These are phyloP conservation scores for Scedosporium dehoogii DNA, from an alignment of 2,329 filamentous ascomycete genomes.

Conservation along the genomic window DNA sequence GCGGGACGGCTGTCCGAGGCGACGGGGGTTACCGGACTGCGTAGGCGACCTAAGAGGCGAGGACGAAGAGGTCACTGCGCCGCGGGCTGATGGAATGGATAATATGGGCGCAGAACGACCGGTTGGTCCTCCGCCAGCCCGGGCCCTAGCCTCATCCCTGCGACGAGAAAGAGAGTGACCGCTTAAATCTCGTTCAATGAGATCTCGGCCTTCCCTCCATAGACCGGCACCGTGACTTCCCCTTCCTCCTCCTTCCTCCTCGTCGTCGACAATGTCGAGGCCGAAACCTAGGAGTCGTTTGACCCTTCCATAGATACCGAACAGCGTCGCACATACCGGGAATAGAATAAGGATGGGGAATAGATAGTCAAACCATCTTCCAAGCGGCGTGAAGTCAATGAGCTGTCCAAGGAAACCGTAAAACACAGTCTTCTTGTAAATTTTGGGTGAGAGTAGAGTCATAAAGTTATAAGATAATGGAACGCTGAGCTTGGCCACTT, in stretches of 20 bases:
- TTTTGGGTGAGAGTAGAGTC: constrained; percentile 66
- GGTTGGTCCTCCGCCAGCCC: constrained; percentile 16
- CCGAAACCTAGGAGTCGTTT: constrained; percentile 71
- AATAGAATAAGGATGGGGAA: constrained; percentile 84
- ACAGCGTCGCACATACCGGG: constrained; percentile 75
- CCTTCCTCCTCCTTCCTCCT: constrained; percentile 43
- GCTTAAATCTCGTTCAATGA: constrained; percentile 79
- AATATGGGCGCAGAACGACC: constrained; percentile 34
- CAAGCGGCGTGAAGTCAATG: constrained; percentile 74
- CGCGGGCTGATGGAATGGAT: constrained; percentile 32
- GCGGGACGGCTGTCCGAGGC: not conserved
- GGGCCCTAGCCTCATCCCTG: constrained; percentile 30
- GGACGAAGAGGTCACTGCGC: constrained; percentile 16
- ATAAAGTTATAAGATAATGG: constrained; percentile 94
- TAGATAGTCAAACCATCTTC: constrained; percentile 74
- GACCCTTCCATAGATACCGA: constrained; percentile 79
- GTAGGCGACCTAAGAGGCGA: constrained; percentile 17
- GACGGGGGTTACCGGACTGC: constrained; percentile 17
- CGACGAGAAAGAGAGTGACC: constrained; percentile 47
- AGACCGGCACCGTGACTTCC: constrained; percentile 64
- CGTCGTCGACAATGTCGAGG: constrained; percentile 63
- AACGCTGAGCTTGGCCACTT: constrained; percentile 86
- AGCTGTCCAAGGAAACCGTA: constrained; percentile 76
- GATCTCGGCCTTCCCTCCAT: constrained; percentile 83
- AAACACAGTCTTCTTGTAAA: constrained; percentile 73